Conservation (phyloP, 352 stramenopile genomes). For the Globisporangium spinosum region DNA sequence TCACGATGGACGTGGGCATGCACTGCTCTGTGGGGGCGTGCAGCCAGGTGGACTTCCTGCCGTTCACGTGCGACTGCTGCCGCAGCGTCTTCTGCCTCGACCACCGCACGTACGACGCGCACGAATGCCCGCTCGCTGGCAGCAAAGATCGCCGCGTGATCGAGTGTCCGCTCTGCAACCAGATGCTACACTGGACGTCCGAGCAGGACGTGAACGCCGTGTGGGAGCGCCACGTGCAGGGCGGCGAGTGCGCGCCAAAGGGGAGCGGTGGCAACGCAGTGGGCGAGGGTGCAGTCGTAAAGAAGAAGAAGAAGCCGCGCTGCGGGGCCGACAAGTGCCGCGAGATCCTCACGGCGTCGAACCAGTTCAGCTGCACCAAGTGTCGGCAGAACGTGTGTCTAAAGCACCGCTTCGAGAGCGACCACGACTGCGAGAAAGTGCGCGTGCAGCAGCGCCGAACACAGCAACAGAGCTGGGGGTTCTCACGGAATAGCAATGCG, state of each 20-base stretch:
- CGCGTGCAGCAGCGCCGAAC: slow-evolving; percentile 35
- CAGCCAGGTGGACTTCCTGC: slow-evolving; percentile 81
- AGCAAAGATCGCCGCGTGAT: slow-evolving; percentile 67
- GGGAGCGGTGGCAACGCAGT: background rate
- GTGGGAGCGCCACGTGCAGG: slow-evolving; percentile 67
- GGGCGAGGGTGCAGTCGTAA: slow-evolving; percentile 17
- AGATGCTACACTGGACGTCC: slow-evolving; percentile 62
- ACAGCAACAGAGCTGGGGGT: slow-evolving; percentile 42
- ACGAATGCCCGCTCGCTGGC: slow-evolving; percentile 62
- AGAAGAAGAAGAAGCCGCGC: slow-evolving; percentile 72
- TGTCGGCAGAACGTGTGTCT: slow-evolving; percentile 74
- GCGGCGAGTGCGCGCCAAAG: slow-evolving; percentile 39
- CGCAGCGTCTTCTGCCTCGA: slow-evolving; percentile 76
- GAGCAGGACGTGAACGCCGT: slow-evolving; percentile 75
- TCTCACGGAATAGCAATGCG: slow-evolving; percentile 12
- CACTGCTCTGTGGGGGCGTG: slow-evolving; percentile 67
- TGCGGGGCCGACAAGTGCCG: slow-evolving; percentile 55
- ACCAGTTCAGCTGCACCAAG: slow-evolving; percentile 67
- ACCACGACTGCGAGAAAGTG: slow-evolving; percentile 56
- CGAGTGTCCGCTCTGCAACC: slow-evolving; percentile 63
- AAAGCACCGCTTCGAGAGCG: slow-evolving; percentile 68
- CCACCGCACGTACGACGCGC: slow-evolving; percentile 74
- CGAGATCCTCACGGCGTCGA: slow-evolving; percentile 61
- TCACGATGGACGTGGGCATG: slow-evolving; percentile 62
- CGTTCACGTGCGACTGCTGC: slow-evolving; percentile 86